Evolutionary conservation across 805 yeast genomes (phyloP).

Genomic region (Metschnikowia vanudenii): DNA sequence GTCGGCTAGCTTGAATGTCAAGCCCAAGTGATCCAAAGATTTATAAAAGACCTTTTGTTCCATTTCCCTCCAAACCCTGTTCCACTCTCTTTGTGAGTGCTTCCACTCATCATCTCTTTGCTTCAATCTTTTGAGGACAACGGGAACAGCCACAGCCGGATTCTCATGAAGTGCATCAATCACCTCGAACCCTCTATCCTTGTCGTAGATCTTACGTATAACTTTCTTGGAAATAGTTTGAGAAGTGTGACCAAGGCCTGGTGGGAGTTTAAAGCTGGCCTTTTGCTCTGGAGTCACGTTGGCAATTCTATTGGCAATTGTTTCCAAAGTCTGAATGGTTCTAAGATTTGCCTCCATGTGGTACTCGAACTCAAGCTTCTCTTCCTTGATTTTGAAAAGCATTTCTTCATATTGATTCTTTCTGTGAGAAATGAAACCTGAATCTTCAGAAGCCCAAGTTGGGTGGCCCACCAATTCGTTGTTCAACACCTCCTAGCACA

Average conservation of each 20-base stretch:
- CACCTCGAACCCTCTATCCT: conserved; percentile 93
- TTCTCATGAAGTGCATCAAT: conserved; percentile 93
- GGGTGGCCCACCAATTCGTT: conserved; percentile 99
- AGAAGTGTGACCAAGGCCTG: conserved; percentile 91
- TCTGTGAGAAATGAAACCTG: conserved; percentile 98
- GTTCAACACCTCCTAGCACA: conserved; percentile 98
- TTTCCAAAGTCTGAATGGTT: conserved; percentile 92
- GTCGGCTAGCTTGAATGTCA: conserved; percentile 95
- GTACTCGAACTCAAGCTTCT: conserved; percentile 94
- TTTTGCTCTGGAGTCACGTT: conserved; percentile 91
- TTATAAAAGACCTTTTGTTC: conserved; percentile 94
- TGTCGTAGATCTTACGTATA: conserved; percentile 86
- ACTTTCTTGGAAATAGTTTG: conserved; percentile 91
- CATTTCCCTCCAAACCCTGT: conserved; percentile 97
- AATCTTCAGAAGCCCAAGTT: conserved; percentile 99
- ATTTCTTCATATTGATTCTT: conserved; percentile 98
- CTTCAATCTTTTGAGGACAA: conserved; percentile 85
- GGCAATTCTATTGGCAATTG: conserved; percentile 90
- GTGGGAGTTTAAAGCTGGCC: conserved; percentile 79
- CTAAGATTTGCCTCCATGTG: conserved; percentile 93
- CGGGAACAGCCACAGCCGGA: conserved; percentile 93
- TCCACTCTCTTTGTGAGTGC: conserved; percentile 97
- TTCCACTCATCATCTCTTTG: conserved; percentile 99
- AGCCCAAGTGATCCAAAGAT: conserved; percentile 90
- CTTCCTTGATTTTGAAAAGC: conserved; percentile 92